phyloP scores from a whole-genome alignment of 2,329 filamentous ascomycete genomes.

The Annulohypoxylon truncatum region DNA sequence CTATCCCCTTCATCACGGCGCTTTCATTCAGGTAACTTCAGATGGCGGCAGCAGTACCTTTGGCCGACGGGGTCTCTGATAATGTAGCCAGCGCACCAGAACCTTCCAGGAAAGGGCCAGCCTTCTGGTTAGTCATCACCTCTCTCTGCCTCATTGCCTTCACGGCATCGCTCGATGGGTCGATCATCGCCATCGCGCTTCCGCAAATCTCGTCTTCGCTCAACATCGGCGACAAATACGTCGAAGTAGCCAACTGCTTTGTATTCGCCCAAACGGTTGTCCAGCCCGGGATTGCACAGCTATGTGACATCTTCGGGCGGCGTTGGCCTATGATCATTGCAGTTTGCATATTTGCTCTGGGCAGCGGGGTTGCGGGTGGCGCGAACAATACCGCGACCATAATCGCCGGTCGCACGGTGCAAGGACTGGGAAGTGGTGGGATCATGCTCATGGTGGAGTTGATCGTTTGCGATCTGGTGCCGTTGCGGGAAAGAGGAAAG shows the following conservation, averaged over 20 bases:
- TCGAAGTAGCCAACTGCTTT: background rate
- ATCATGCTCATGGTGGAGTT: constrained; percentile 56
- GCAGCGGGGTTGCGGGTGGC: constrained; percentile 58
- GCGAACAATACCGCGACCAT: constrained; percentile 54
- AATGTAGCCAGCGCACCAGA: too few relatives aligned
- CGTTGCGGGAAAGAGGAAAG: constrained; percentile 56
- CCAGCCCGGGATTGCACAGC: background rate
- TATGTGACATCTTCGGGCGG: background rate
- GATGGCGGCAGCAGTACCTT: too few relatives aligned
- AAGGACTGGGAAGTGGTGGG: constrained; percentile 53
- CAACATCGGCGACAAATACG: background rate
- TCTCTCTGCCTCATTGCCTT: background rate
- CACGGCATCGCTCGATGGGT: background rate
- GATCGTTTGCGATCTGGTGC: constrained; percentile 62
- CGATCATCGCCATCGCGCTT: background rate
- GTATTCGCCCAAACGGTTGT: background rate
- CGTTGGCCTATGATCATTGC: background rate
- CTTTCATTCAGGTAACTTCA: too few relatives aligned
- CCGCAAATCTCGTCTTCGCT: background rate
- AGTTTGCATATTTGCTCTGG: constrained; percentile 55
- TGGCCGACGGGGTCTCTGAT: too few relatives aligned
- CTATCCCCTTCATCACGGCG: too few relatives aligned
- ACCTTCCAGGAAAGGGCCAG: too few relatives aligned
- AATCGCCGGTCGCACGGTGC: constrained; percentile 54
- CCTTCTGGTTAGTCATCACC: background rate